These are phyloP conservation scores for Trichosporon sp. DNA, from an alignment of 1,284 basidiomycete species.

Conservation along the genomic window DNA sequence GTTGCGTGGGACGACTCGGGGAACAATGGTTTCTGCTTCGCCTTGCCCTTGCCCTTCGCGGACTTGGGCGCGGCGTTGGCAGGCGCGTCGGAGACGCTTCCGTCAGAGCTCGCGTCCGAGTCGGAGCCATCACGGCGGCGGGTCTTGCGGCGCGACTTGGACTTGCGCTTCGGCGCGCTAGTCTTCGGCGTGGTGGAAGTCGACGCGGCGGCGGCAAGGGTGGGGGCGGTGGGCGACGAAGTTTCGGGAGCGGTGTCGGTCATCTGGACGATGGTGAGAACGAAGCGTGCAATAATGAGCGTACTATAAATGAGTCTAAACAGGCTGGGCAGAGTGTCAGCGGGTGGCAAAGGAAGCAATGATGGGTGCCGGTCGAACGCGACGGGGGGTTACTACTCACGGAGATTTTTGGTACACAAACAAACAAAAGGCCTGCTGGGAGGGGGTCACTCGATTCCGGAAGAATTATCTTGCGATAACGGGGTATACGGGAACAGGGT, in stretches of 20 bases:
- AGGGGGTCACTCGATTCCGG: slow-evolving; percentile 6
- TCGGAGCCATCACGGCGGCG: slow-evolving; percentile 30
- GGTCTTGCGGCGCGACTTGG: slow-evolving; percentile 26
- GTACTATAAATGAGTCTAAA: slow-evolving; percentile 13
- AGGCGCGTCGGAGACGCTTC: slow-evolving; percentile 20
- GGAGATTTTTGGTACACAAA: slow-evolving; percentile 17
- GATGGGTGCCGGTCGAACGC: background rate
- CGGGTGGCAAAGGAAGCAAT: background rate
- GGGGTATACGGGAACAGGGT: slow-evolving; percentile 17
- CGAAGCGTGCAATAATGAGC: background rate
- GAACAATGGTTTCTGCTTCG: slow-evolving; percentile 31
- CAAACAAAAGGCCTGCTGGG: slow-evolving; percentile 11
- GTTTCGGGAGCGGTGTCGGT: slow-evolving; percentile 19
- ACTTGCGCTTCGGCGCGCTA: slow-evolving; percentile 20
- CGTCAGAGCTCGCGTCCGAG: slow-evolving; percentile 22
- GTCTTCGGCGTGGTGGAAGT: background rate
- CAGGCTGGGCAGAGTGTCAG: background rate
- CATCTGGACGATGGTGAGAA: slow-evolving; percentile 26
- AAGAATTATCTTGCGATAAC: slow-evolving; percentile 8
- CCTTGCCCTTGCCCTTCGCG: background rate
- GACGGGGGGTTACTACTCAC: slow-evolving; percentile 15
- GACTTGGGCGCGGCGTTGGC: background rate
- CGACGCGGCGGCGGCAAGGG: background rate
- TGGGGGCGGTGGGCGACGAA: slow-evolving; percentile 22
- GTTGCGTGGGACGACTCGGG: slow-evolving; percentile 38